A percentile compares a stretch with the other conserved stretches of the same genome.
phyloP scores from a whole-genome alignment of 306 rosid genomes.

The Quercus aquifolioides region DNA sequence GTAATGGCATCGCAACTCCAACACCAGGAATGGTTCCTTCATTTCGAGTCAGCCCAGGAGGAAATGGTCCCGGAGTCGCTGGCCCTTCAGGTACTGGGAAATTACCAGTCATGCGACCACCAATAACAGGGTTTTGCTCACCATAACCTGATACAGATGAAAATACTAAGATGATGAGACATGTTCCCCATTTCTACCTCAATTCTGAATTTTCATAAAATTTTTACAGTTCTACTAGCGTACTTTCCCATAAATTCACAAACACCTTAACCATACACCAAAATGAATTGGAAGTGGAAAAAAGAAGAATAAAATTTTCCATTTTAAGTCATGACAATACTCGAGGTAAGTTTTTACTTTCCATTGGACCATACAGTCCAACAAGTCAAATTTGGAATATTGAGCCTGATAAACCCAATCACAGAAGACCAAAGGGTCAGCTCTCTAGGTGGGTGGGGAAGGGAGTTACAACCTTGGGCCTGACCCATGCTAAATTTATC shows the following conservation, averaged over 20 bases:
- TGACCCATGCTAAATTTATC: constrained; percentile 70
- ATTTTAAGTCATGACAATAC: not conserved
- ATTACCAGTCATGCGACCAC: constrained; percentile 66
- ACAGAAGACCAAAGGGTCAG: not conserved
- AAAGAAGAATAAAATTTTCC: not conserved
- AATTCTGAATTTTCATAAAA: constrained; percentile 5
- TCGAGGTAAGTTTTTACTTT: not conserved
- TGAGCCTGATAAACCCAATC: not conserved
- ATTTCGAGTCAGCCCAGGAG: constrained; percentile 82
- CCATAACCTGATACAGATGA: constrained; percentile 61
- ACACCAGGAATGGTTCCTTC: constrained; percentile 98
- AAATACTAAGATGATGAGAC: constrained; percentile 16
- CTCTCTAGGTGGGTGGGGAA: not conserved
- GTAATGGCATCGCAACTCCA: constrained; percentile 90
- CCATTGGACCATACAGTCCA: not conserved
- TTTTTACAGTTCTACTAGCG: not conserved
- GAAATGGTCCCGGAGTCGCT: constrained; percentile 85
- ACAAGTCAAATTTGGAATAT: not conserved
- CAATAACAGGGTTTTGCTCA: constrained; percentile 67
- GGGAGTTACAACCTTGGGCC: constrained; percentile 51
- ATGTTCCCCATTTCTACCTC: constrained; percentile 10
- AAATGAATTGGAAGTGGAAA: not conserved
- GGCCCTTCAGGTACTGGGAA: constrained; percentile 77
- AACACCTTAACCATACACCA: not conserved
- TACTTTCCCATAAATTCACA: not conserved